These are phyloP conservation scores for Aureobasidium lini DNA, from an alignment of 2,329 filamentous ascomycete genomes.

Conservation along the genomic window DNA sequence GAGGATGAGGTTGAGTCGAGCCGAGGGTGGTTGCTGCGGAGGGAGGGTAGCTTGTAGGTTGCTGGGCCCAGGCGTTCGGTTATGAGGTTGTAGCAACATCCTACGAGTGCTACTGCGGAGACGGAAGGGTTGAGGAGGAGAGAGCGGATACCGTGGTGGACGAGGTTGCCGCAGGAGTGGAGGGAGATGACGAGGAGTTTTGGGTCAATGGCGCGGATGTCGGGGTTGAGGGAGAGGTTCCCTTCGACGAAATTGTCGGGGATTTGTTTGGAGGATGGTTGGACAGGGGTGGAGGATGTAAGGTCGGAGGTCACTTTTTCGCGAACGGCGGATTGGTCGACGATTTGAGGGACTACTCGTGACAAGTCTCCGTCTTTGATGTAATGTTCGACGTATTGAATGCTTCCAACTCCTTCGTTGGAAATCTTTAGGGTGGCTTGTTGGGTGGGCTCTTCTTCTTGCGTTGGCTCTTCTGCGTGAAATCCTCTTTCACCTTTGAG, in stretches of 20 bases:
- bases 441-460: constrained; percentile 19
- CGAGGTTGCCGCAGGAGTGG: constrained; percentile 95
- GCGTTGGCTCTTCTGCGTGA: constrained; percentile 1
- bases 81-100: constrained; percentile 95
- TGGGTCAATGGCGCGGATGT: constrained; percentile 27
- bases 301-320: constrained; percentile 3
- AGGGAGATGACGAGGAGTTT: constrained; percentile 83
- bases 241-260: constrained; percentile 10
- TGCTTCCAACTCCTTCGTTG: constrained; percentile 57
- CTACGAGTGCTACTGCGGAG: constrained; percentile 86
- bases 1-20: constrained; percentile 60
- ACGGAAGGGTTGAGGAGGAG: constrained; percentile 77
- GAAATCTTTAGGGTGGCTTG: constrained; percentile 47
- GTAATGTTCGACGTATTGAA: constrained; percentile 70
- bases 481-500: constrained; percentile 14
- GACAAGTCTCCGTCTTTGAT: constrained; percentile 66
- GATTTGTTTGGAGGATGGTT: background rate
- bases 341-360: constrained; percentile 57
- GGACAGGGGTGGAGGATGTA: constrained; percentile 17
- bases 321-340: constrained; percentile 21
- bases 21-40: constrained; percentile 66
- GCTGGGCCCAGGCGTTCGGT: constrained; percentile 83
- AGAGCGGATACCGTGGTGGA: constrained; percentile 85
- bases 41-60: constrained; percentile 73
- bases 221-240: background rate